phyloP scores from a whole-genome alignment of 2,329 filamentous ascomycete genomes.

The Phaeosphaeriaceae sp. region DNA sequence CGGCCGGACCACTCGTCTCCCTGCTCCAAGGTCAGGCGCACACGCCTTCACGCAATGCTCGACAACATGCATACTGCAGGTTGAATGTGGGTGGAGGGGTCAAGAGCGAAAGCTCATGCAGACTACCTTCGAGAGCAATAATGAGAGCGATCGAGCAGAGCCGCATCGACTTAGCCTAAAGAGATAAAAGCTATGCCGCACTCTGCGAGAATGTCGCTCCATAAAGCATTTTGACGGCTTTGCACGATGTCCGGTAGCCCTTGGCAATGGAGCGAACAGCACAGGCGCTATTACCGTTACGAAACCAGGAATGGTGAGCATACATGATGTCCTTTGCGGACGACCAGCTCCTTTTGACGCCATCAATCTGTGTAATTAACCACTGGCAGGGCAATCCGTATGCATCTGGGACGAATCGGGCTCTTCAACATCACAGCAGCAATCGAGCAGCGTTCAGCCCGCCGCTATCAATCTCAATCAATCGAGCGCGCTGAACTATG shows the following conservation, averaged over 20 bases:
- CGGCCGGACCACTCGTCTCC: neutral
- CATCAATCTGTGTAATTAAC: neutral
- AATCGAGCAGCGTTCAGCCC: too few species aligned
- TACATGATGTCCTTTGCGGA: neutral
- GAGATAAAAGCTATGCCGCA: neutral
- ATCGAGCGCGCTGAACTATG: neutral
- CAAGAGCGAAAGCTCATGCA: constrained; percentile 1
- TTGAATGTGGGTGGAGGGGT: neutral
- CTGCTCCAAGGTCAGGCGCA: neutral
- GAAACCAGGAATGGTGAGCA: neutral
- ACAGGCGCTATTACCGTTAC: neutral
- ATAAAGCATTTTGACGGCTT: neutral
- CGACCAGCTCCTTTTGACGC: neutral
- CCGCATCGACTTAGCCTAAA: neutral
- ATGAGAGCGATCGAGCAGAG: neutral
- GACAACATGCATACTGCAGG: constrained; percentile 3
- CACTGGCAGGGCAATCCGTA: neutral
- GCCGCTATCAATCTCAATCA: too few species aligned
- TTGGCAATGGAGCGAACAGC: neutral
- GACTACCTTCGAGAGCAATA: neutral
- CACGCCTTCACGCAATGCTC: neutral
- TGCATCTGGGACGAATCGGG: neutral
- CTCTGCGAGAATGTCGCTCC: neutral
- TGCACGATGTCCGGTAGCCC: neutral
- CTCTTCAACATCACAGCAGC: neutral